Conservation (phyloP, 2,329 filamentous ascomycete genomes). For the Escovopsis weberi region DNA sequence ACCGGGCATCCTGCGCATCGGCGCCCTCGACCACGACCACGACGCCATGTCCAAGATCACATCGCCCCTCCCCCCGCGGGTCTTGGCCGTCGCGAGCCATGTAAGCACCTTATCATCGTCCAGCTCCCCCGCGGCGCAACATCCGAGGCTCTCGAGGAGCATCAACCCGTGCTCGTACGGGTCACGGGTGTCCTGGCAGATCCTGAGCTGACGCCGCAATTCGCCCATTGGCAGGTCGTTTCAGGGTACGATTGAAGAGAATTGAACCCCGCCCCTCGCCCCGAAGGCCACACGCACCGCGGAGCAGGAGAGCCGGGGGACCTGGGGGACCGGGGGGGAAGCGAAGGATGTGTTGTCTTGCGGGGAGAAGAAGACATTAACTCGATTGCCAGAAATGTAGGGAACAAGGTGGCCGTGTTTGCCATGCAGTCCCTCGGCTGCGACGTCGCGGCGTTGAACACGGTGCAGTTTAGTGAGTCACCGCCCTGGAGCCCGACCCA, state of each 20-base stretch:
- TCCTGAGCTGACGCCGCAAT: neutral
- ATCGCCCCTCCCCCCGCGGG: too few relatives aligned
- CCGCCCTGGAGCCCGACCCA: too few relatives aligned
- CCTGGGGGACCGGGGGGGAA: neutral
- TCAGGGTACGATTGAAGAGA: conserved; percentile 20
- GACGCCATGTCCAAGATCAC: too few relatives aligned
- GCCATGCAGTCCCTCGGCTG: conserved; percentile 88
- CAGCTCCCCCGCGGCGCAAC: too few relatives aligned
- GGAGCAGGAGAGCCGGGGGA: too few relatives aligned
- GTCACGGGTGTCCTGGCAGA: neutral
- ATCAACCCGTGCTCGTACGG: too few relatives aligned
- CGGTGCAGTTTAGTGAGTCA: conserved; percentile 82
- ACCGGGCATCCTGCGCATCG: too few relatives aligned
- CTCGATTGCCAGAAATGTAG: conserved; percentile 61
- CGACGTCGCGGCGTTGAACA: conserved; percentile 88
- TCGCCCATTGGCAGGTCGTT: conserved; percentile 22
- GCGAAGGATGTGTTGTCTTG: neutral
- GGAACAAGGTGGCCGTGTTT: conserved; percentile 93
- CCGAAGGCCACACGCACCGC: too few relatives aligned
- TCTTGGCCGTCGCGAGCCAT: conserved; percentile 89
- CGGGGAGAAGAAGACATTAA: conserved; percentile 6
- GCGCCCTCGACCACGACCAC: too few relatives aligned
- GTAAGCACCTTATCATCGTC: too few relatives aligned
- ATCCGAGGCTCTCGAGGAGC: too few relatives aligned
- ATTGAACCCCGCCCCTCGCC: too few relatives aligned